Evolutionary conservation across 2,329 filamentous ascomycete genomes (phyloP).

Genomic region (Botryotinia globosa): DNA sequence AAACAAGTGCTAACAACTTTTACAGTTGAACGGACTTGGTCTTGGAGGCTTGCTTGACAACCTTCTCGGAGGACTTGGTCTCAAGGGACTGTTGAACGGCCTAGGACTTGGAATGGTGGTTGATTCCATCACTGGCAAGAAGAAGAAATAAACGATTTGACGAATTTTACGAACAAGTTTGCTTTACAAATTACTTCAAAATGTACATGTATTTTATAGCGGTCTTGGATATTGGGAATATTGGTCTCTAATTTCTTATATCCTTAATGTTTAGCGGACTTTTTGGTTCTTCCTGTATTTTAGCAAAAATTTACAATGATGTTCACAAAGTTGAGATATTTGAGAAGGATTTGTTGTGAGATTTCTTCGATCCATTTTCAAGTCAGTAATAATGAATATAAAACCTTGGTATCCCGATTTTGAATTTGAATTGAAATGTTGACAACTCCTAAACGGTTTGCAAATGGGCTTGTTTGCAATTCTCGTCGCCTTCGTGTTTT

Average conservation of each 20-base stretch:
- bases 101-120: conserved; percentile 60
- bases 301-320: conserved; percentile 11
- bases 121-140: conserved; percentile 47
- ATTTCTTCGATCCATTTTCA: no score
- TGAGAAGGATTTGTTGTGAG: neutral
- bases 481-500: neutral
- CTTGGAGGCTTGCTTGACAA: conserved; percentile 78
- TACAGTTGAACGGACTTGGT: conserved; percentile 60
- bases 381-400: no score
- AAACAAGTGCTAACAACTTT: conserved; percentile 5
- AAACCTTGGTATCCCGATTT: neutral
- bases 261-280: neutral
- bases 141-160: conserved; percentile 33
- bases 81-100: conserved; percentile 71
- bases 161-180: neutral
- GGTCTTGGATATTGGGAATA: conserved; percentile 3
- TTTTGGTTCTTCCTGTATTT: conserved; percentile 10
- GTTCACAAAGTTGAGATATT: neutral
- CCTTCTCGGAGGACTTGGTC: conserved; percentile 71
- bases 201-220: conserved; percentile 15
- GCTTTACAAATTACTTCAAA: conserved; percentile 1
- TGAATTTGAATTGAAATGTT: neutral
- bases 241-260: neutral
- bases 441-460: neutral
- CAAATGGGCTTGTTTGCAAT: neutral